phyloP scores from a whole-genome alignment of 1,139 yeast species.

The Taphrina communis region DNA sequence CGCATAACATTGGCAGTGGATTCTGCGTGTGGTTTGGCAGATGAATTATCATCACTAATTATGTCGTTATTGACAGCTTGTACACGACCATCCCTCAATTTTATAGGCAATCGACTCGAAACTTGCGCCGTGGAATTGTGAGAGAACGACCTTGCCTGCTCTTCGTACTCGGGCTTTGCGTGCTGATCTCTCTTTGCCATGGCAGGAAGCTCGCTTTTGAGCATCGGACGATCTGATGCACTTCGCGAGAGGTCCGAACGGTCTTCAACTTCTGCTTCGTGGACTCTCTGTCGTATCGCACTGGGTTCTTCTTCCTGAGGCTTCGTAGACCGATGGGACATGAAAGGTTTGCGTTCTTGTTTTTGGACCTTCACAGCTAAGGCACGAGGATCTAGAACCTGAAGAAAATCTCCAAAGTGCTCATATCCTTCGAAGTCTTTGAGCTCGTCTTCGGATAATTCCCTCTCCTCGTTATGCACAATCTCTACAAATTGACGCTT shows the following conservation, averaged over 20 bases:
- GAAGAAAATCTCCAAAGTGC: constrained; percentile 31
- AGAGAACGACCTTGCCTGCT: background rate
- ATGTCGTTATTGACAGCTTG: background rate
- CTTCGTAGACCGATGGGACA: background rate
- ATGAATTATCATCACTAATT: background rate
- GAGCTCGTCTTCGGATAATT: constrained; percentile 33
- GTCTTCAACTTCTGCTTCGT: background rate
- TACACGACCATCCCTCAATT: constrained; percentile 27
- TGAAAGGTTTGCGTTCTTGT: constrained; percentile 10
- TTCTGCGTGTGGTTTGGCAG: background rate
- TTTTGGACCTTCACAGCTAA: constrained; percentile 19
- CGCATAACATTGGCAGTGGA: background rate
- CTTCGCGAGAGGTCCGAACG: background rate
- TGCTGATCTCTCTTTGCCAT: background rate
- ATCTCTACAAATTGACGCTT: constrained; percentile 22
- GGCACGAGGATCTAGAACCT: constrained; percentile 30
- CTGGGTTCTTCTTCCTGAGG: background rate
- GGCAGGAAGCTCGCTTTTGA: background rate
- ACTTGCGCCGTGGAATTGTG: background rate
- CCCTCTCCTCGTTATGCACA: constrained; percentile 25
- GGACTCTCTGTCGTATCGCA: background rate
- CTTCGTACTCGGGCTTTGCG: background rate
- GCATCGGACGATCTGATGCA: background rate
- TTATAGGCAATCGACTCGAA: constrained; percentile 24
- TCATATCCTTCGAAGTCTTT: constrained; percentile 37